Evolutionary conservation across 164 flowering plant species (phyloP), one percentile per base, ranked within the genome.

Genomic region (Piper betle): DNA sequence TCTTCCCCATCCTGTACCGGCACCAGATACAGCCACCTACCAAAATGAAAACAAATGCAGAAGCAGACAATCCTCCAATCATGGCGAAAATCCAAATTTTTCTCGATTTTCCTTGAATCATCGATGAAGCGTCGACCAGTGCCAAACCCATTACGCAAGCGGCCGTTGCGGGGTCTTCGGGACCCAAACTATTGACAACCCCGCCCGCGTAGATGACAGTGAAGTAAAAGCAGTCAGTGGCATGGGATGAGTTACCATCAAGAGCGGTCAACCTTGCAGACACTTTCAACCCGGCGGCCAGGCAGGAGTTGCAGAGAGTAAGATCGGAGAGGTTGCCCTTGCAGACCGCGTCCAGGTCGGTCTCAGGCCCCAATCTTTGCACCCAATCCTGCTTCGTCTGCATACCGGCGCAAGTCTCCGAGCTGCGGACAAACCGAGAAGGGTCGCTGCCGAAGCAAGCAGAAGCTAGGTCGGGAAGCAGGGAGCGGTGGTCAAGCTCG

Each of bases 121-220:
- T 53, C 54, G 62, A 39, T 6, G 58, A 3, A 3, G 37, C 38
- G 0, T 63, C 4, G 18, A 46, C 33, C 7, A 80, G 52, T 1
- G 77, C 33, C 50, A 87, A 53, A 1, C 78, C 81, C 54, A 86
- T 72, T 7, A 82, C 75, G 62, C 94, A 89, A 7, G 69, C 15
- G 57, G 81, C 64, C 3, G 88, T 80, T 15, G 75, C 72, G 16
- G 64, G n/a, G 62, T 77, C 73, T 64, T 82, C 70, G 11, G 96
- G 91, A 0, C 96, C 96, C 43, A 65, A 46, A 38, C 77, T 67
- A 67, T 77, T 84, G 4, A 75, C 88, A 39, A 85, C 64, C 6
- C 83, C 96, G 48, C 83, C 94, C 65, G 94, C 93, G 75, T 86
- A 89, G 20, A 86, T 68, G 54, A 83, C 56, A 0, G 85, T 52